phyloP scores from a whole-genome alignment of 495 filamentous ascomycete species.

The Alectoria sarmentosa region DNA sequence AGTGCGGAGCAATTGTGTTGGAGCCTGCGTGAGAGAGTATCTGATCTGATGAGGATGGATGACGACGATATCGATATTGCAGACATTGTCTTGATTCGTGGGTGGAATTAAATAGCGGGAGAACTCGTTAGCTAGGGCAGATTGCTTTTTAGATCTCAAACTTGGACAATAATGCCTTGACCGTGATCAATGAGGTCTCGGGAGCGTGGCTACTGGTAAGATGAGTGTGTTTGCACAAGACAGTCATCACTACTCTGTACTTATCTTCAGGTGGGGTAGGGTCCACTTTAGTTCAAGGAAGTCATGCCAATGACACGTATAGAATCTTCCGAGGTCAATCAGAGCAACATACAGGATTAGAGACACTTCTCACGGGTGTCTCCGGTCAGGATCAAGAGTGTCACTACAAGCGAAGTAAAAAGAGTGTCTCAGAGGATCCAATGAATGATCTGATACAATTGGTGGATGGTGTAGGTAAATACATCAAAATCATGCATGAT shows the following conservation, averaged over 20 bases:
- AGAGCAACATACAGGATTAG: background rate
- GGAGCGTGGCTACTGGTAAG: no score
- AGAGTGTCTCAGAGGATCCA: background rate
- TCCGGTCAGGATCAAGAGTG: background rate
- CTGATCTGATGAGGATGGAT: conserved; percentile 19
- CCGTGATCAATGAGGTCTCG: no score
- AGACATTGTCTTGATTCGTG: background rate
- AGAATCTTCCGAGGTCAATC: background rate
- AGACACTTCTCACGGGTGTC: background rate
- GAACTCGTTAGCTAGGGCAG: conserved; percentile 3
- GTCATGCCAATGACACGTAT: no score
- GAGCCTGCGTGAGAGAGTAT: conserved; percentile 14
- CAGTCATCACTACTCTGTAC: no score
- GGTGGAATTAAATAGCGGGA: conserved; percentile 10
- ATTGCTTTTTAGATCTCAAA: no score
- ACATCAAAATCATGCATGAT: background rate
- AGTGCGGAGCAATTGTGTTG: conserved; percentile 17
- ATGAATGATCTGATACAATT: background rate
- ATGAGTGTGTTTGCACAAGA: no score
- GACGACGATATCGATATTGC: conserved; percentile 16
- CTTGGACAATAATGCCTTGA: no score
- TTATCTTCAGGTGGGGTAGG: background rate
- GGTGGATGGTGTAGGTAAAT: background rate
- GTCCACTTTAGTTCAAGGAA: no score
- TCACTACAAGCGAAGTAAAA: background rate